Evolutionary conservation across 1,284 basidiomycete species (phyloP), one percentile per base, ranked within the genome.

Genomic region (Rhodotorula mucilaginosa): DNA sequence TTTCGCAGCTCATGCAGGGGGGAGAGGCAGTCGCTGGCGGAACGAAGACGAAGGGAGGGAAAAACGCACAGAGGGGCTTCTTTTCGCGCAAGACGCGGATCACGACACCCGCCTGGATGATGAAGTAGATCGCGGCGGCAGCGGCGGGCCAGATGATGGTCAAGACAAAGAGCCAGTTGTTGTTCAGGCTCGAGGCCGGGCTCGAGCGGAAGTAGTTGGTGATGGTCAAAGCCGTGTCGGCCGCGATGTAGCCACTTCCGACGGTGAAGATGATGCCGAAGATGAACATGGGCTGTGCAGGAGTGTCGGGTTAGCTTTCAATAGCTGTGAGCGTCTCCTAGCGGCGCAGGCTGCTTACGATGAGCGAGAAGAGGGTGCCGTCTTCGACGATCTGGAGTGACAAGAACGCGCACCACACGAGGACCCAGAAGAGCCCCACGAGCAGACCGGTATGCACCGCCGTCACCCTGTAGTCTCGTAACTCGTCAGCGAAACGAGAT

Each of bases 361-460:
- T 16, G 39, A 78, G 64, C 26, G 74, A 75, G n/a, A 70, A 31
- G 47, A 72, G 58, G 7, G 77, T 74, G 7, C 79, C 79, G 58
- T 79, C 79, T 59, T 80, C 79, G 49, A 80, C 69, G 13, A 79
- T 39, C 52, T 80, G 79, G 2, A 80, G 70, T 21, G 71, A 68
- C 3, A 80, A 71, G 65, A 79, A 77, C 1, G 76, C 73, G 58
- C 75, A 65, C 79, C 77, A 78, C 21, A 72, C 61, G 19, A 78
- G 68, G 16, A 65, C 61, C 70, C 71, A 75, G 63, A 75, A 78
- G 46, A 77, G 56, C 2, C 64, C 70, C 12, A 76, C 76, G 29
- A 77, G 54, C 8, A 76, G 34, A 8, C 77, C 71, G 29, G 70
- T 64, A 44, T 78, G 77, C 8, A 73, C 70, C 2, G 76, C 74